Evolutionary conservation across 495 filamentous ascomycete species (phyloP).

Genomic region (Ramalina intermedia): DNA sequence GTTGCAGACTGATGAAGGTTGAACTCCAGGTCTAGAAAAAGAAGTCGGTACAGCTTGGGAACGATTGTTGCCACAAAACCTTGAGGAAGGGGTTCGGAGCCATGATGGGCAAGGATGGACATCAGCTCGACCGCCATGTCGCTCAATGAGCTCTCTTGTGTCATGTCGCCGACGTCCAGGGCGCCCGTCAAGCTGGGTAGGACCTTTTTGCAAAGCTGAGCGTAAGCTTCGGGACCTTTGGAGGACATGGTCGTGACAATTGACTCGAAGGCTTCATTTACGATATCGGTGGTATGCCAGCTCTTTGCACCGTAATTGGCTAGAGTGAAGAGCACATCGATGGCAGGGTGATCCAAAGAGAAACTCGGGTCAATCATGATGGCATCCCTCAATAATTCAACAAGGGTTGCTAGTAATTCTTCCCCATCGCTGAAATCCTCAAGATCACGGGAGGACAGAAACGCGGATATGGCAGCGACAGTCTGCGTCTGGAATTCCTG

Average conservation of each 20-base stretch:
- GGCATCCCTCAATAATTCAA: slow-evolving; percentile 72
- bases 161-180: slow-evolving; percentile 75
- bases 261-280: slow-evolving; percentile 83
- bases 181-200: slow-evolving; percentile 75
- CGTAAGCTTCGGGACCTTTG: slow-evolving; percentile 51
- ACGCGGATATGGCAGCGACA: slow-evolving; percentile 60
- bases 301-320: slow-evolving; percentile 77
- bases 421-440: slow-evolving; percentile 72
- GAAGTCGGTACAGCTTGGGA: slow-evolving; percentile 70
- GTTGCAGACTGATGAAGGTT: slow-evolving; percentile 69
- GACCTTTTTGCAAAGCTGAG: slow-evolving; percentile 71
- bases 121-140: slow-evolving; percentile 77
- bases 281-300: slow-evolving; percentile 68
- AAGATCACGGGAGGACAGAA: slow-evolving; percentile 62
- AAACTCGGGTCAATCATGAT: slow-evolving; percentile 63
- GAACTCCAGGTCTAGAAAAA: slow-evolving; percentile 66
- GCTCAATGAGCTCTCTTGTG: slow-evolving; percentile 66
- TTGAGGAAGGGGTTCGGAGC: slow-evolving; percentile 65
- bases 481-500: slow-evolving; percentile 55
- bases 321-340: slow-evolving; percentile 79
- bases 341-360: slow-evolving; percentile 52
- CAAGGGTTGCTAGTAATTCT: slow-evolving; percentile 77
- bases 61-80: slow-evolving; percentile 75
- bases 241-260: slow-evolving; percentile 55
- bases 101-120: slow-evolving; percentile 64